Evolutionary conservation across 2,329 filamentous ascomycete species (phyloP).

Genomic region (Thermochaetoides dissita): DNA sequence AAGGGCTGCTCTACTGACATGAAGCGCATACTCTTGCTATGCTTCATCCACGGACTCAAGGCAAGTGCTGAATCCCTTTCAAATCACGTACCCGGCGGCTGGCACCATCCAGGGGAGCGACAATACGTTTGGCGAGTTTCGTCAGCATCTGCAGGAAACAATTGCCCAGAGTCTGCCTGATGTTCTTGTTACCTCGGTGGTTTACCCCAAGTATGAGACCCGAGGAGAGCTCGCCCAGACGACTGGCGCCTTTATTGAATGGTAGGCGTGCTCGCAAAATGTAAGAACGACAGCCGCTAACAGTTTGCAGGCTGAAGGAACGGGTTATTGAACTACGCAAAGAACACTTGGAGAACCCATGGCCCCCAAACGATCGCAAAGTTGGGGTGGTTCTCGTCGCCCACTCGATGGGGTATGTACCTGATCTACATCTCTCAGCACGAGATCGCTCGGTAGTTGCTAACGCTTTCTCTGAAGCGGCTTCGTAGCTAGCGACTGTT

Average conservation of each 20-base stretch:
- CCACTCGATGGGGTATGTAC: constrained; percentile 58
- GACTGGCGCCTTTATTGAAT: constrained; percentile 31
- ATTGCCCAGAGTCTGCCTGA: constrained; percentile 46
- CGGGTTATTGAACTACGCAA: constrained; percentile 67
- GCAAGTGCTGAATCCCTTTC: neutral
- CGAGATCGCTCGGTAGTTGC: no score
- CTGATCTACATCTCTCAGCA: no score
- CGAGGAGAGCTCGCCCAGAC: constrained; percentile 48
- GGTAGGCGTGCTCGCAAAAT: constrained; percentile 20
- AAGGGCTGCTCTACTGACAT: neutral
- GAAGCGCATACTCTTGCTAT: constrained; percentile 47
- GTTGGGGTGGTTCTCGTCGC: constrained; percentile 69
- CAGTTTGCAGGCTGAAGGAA: constrained; percentile 51
- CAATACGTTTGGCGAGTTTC: constrained; percentile 55
- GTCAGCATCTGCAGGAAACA: constrained; percentile 45
- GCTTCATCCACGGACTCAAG: constrained; percentile 52
- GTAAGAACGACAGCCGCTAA: neutral
- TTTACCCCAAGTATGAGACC: constrained; percentile 63
- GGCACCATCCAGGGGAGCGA: constrained; percentile 41
- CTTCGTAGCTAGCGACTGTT: constrained; percentile 68
- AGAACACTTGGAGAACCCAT: constrained; percentile 53
- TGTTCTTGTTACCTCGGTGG: constrained; percentile 44
- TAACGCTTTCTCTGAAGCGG: constrained; percentile 30
- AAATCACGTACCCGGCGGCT: neutral
- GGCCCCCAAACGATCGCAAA: constrained; percentile 65